Base-by-base conservation (phyloP, 768 basidiomycete species). In the Termitomyces heimii region DNA sequence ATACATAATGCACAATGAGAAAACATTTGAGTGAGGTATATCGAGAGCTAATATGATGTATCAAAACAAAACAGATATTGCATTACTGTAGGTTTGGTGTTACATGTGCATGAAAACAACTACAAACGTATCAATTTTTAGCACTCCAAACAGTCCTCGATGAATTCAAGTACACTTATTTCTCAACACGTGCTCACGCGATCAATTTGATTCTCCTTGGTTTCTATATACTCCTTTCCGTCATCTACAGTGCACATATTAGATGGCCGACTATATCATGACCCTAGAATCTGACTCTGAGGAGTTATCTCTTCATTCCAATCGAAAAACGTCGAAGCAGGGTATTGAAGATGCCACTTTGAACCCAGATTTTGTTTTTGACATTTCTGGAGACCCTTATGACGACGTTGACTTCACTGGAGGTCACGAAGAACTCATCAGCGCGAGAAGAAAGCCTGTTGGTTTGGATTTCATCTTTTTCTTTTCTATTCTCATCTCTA, bases 231-330 rank as follows among this genome's bases (percentile, higher is more conserved):
- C 20, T 48, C n/a, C 12, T n/a, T 31, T 47, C 53, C 24, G 26
- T 37, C 24, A 39, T 39, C 18, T 51, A 10, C 39, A n/a, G 37
- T 10, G 37, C 22, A 40, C 35, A 52, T 35, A 35, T 20, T 14
- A 9, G 48, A 78, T 75, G 71, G 73, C 76, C 54, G 89, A 92
- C 71, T 91, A 89, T 72, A 77, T 92, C 51, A 82, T 89, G 82
- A 94, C 92, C 1, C 79, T 94, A 45, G 90, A 92, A 65, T 93
- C 92, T 28, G 92, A 92, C 63, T 72, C 73, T 22, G 90, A 91
- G 68, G 83, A 82, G 32, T 61, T 56, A n/a, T 59, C 66, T 44
- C 64, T 60, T 26, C 60, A 61, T 39, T 62, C 62, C 4, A 62
- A 62, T 35, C 66, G 62, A 43, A 64, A 66, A 53, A 35, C 58